A percentile compares a stretch with the other conserved stretches of the same genome.
Evolutionary conservation across 768 basidiomycete genomes (phyloP).

Genomic region (Boletus pseudo-olivaceus): DNA sequence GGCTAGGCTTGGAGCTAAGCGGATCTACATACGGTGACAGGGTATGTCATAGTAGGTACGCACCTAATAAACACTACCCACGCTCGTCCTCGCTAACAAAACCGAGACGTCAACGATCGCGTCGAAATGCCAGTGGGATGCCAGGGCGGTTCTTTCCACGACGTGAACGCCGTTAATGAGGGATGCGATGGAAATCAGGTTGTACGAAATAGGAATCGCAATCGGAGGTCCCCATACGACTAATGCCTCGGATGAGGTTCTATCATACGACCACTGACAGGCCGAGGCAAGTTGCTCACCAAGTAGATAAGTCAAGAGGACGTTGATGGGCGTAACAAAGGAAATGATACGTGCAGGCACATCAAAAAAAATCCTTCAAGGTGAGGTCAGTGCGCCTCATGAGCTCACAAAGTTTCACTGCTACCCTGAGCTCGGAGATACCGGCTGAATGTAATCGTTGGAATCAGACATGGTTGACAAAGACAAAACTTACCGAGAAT

Average conservation of each 20-base stretch:
- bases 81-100: neutral
- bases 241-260: neutral
- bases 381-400: neutral
- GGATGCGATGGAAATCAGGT: neutral
- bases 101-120: neutral
- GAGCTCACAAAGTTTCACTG: too few relatives aligned
- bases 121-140: neutral
- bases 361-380: neutral
- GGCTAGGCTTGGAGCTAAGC: neutral
- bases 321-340: neutral
- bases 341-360: neutral
- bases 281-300: neutral
- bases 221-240: neutral
- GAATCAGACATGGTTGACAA: neutral
- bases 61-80: too few relatives aligned
- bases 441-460: neutral
- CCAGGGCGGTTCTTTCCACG: neutral
- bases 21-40: too few relatives aligned
- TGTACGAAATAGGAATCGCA: neutral
- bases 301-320: neutral
- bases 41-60: neutral
- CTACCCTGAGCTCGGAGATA: neutral
- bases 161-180: neutral
- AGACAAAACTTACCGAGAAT: constrained; percentile 35
- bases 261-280: too few relatives aligned